Base-by-base conservation (phyloP, 2,329 filamentous ascomycete species). In the Diplodia scrobiculata region DNA sequence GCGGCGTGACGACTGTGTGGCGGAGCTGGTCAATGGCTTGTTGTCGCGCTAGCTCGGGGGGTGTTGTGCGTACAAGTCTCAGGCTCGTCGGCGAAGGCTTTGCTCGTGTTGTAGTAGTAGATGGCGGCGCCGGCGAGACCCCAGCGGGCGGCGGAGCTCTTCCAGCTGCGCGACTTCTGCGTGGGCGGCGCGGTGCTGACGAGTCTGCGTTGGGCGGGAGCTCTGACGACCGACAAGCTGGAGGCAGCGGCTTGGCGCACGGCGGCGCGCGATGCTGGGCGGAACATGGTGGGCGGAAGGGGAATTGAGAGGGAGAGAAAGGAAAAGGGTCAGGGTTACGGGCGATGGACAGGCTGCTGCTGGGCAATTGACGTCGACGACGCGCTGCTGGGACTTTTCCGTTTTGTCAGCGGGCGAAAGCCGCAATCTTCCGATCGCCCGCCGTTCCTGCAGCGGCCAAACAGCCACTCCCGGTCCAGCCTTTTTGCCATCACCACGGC, bases 21-120 rank as follows among this genome's bases (percentile, higher is more conserved):
- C 3, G 17, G 72, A 29, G 32, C 47, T 21, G 14, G 55, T 51
- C 50, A 66, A 47, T 47, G 13, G 62, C 19, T n/a, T 13, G 52
- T 13, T 19, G 25, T 14, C 27, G 52, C 32, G 27, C 25, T 27
- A 27, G 62, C 50, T 13, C 9, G 29, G 11, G 27, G 21, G 41
- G 3, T 10, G 38, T 34, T 10, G 38, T 34, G 9, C 53, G 53
- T 51, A 96, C 92, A 84, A 71, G 85, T 45, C 17, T 45, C 79
- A 41, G 88, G 86, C 78, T 96, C 89, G 73, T 97, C 91, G 17
- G 92, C 91, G 78, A 98, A 98, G 25, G 92, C 83, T 64, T 88
- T 86, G 73, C 89, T 94, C 7, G 92, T 97, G 82, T 92, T 96
- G 79, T 98, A 99, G 79, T 91, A 97, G 81, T 98, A 99, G 59